These are phyloP conservation scores for Xylaria curta DNA, from an alignment of 495 filamentous ascomycete genomes.

Conservation along the genomic window DNA sequence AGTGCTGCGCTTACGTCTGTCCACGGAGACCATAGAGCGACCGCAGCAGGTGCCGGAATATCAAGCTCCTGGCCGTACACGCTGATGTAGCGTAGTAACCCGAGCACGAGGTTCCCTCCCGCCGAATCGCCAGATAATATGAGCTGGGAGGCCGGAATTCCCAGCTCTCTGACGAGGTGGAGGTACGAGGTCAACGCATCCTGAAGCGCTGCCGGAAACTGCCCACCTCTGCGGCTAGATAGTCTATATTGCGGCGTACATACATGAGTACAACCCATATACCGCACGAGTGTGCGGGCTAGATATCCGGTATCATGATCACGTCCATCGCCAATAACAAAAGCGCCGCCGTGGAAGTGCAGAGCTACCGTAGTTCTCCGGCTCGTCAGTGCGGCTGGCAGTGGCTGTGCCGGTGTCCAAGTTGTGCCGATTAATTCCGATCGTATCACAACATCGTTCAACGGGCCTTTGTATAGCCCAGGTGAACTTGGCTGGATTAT, in stretches of 20 bases:
- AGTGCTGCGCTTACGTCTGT: slow-evolving; percentile 11
- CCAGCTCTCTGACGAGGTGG: slow-evolving; percentile 44
- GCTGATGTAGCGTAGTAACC: slow-evolving; percentile 47
- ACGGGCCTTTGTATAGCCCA: slow-evolving; percentile 7
- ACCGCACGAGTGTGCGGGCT: slow-evolving; percentile 27
- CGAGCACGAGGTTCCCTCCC: slow-evolving; percentile 39
- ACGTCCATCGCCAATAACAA: slow-evolving; percentile 45
- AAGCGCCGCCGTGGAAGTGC: slow-evolving; percentile 56
- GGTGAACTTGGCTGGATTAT: not conserved
- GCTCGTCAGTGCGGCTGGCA: not conserved
- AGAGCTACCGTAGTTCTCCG: slow-evolving; percentile 14
- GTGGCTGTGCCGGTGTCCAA: slow-evolving; percentile 16
- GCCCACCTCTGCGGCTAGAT: slow-evolving; percentile 34
- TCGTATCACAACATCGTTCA: slow-evolving; percentile 6
- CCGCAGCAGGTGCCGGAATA: slow-evolving; percentile 11
- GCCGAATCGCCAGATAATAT: slow-evolving; percentile 41
- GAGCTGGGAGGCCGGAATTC: slow-evolving; percentile 38
- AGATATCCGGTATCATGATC: slow-evolving; percentile 41
- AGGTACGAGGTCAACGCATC: slow-evolving; percentile 51
- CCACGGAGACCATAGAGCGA: slow-evolving; percentile 23
- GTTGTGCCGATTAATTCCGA: slow-evolving; percentile 17
- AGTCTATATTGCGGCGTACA: slow-evolving; percentile 50
- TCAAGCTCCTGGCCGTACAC: slow-evolving; percentile 23
- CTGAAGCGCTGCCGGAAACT: slow-evolving; percentile 55
- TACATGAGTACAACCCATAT: slow-evolving; percentile 34